A percentile compares a stretch with the other conserved stretches of the same genome.
These are phyloP conservation scores for Cardamine occulta DNA, from an alignment of 345 rosid species.

Conservation along the genomic window DNA sequence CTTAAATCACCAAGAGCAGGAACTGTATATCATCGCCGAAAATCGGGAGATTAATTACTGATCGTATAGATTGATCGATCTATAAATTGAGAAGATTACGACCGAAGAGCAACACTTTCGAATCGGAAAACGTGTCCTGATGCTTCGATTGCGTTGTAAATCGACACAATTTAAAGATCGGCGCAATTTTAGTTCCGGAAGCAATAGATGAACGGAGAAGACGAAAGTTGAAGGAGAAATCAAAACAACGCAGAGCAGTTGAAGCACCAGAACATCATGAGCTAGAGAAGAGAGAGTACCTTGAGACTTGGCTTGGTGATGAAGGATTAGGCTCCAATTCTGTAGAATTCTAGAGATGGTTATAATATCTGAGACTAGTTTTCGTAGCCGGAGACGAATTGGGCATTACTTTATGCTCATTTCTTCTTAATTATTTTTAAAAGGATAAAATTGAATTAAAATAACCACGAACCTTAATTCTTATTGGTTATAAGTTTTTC, in stretches of 20 bases:
- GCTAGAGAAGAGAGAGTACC: slow-evolving; percentile 22
- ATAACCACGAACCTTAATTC: background rate
- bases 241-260: background rate
- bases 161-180: slow-evolving; percentile 29
- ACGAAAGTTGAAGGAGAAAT: slow-evolving; percentile 17
- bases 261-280: background rate
- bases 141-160: background rate
- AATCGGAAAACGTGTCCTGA: background rate
- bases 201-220: slow-evolving; percentile 11
- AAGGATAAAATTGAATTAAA: background rate
- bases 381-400: background rate
- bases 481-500: background rate
- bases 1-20: background rate
- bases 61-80: background rate
- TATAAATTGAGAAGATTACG: background rate
- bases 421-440: background rate
- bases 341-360: slow-evolving; percentile 13
- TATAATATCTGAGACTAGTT: background rate
- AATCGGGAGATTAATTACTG: slow-evolving; percentile 13
- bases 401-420: slow-evolving; percentile 17
- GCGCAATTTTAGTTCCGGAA: background rate
- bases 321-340: slow-evolving; percentile 20
- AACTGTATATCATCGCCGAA: slow-evolving; percentile 5
- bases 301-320: slow-evolving; percentile 32
- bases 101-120: background rate